A percentile compares a stretch with the other conserved stretches of the same genome.
Conservation (phyloP, 2,329 filamentous ascomycete genomes). For the Alternaria sp. region DNA sequence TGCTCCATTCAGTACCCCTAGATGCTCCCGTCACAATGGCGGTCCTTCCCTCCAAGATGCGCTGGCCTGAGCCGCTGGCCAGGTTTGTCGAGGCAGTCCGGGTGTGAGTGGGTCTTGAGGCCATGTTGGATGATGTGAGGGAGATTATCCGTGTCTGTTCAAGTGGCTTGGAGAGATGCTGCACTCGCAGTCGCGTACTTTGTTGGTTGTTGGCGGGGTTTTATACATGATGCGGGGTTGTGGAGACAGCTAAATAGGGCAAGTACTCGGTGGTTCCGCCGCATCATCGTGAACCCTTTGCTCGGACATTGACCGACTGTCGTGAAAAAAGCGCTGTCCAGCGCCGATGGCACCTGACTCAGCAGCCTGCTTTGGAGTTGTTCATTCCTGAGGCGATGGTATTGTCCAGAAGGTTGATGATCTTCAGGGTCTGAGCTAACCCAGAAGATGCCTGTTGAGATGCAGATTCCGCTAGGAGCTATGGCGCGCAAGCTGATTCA, state of each 20-base stretch:
- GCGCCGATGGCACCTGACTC: neutral
- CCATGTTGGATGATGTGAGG: conserved; percentile 42
- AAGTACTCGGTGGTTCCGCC: conserved; percentile 29
- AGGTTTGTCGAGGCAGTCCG: conserved; percentile 54
- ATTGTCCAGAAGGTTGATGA: conserved; percentile 10
- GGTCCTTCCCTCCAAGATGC: conserved; percentile 72
- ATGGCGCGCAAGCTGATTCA: conserved; percentile 11
- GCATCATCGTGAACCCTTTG: conserved; percentile 8
- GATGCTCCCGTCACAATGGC: conserved; percentile 83
- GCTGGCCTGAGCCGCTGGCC: conserved; percentile 35
- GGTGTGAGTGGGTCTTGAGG: conserved; percentile 43
- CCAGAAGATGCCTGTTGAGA: conserved; percentile 7
- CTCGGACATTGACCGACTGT: conserved; percentile 13
- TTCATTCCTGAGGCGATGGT: neutral
- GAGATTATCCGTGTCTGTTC: conserved; percentile 7
- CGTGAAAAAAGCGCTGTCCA: neutral
- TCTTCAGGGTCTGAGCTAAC: conserved; percentile 18
- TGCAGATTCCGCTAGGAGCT: conserved; percentile 3
- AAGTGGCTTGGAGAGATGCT: neutral
- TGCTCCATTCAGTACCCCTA: conserved; percentile 63
- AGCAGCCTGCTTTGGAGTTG: neutral
- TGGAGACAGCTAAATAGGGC: conserved; percentile 26
- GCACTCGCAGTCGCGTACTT: neutral
- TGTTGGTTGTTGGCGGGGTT: conserved; percentile 31
- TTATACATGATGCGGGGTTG: conserved; percentile 27